Evolutionary conservation across 768 basidiomycete species (phyloP).

Genomic region (Mycena polygramma): DNA sequence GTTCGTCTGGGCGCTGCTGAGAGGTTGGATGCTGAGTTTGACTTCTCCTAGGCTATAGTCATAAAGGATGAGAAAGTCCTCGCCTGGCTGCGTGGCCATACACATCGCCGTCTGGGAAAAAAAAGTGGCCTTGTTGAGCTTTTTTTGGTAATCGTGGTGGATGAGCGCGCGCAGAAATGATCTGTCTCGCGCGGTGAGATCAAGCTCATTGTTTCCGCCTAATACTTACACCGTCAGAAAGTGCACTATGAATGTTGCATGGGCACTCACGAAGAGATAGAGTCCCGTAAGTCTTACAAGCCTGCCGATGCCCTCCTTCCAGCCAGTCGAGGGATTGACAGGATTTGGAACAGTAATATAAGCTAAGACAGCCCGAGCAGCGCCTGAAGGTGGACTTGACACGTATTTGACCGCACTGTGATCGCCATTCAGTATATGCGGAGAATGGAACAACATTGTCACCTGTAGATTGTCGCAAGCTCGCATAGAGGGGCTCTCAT

Average conservation of each 20-base stretch:
- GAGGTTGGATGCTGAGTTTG: background rate
- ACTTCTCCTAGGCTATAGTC: background rate
- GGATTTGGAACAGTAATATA: background rate
- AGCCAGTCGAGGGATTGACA: background rate
- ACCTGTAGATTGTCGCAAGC: constrained; percentile 5
- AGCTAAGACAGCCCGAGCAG: background rate
- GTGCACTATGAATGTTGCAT: background rate
- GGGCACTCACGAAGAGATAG: background rate
- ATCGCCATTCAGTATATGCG: background rate
- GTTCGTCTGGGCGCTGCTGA: no score
- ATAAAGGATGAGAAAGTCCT: background rate
- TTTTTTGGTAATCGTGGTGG: background rate
- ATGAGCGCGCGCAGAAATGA: background rate
- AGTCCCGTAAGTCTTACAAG: background rate
- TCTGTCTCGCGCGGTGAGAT: background rate
- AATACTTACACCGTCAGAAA: background rate
- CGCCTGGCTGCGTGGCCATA: background rate
- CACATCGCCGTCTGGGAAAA: background rate
- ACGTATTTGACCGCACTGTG: background rate
- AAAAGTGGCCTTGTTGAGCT: background rate
- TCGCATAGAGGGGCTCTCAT: background rate
- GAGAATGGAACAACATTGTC: background rate
- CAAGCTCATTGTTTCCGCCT: background rate
- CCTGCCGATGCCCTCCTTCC: background rate
- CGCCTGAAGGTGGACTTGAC: constrained; percentile 2